A percentile compares a stretch with the other conserved stretches of the same genome.
Evolutionary conservation across 805 yeast species (phyloP).

Genomic region (Yueomyces sp.): DNA sequence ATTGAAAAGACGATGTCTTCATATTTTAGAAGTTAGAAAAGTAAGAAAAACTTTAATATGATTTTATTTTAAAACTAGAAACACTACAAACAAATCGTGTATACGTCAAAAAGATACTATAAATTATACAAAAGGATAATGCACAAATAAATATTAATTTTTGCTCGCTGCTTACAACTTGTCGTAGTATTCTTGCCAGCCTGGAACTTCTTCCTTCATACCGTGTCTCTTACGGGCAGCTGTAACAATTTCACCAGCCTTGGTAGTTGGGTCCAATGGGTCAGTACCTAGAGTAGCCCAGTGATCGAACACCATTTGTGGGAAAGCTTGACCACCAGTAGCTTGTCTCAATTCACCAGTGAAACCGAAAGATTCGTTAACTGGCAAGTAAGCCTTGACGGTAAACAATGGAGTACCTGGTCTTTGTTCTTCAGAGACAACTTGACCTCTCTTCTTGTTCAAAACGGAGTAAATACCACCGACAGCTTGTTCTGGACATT

Average conservation of each 20-base stretch:
- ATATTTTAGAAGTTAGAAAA: neutral
- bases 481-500: slow-evolving; percentile 97
- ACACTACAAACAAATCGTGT: neutral
- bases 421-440: slow-evolving; percentile 96
- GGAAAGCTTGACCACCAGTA: slow-evolving; percentile 99
- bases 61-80: neutral
- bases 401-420: slow-evolving; percentile 99
- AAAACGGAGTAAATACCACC: slow-evolving; percentile 99
- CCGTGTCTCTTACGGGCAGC: slow-evolving; percentile 89
- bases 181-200: slow-evolving; percentile 97
- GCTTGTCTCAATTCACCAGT: slow-evolving; percentile 98
- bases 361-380: slow-evolving; percentile 99
- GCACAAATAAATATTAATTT: neutral
- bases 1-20: too few species aligned
- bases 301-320: slow-evolving; percentile 99
- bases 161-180: slow-evolving; percentile 39
- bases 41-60: too few species aligned
- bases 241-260: slow-evolving; percentile 48
- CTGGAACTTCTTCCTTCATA: slow-evolving; percentile 92
- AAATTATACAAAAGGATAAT: neutral
- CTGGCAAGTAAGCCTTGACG: slow-evolving; percentile 99
- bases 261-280: slow-evolving; percentile 72
- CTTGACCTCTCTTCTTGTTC: slow-evolving; percentile 99
- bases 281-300: slow-evolving; percentile 87
- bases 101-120: neutral